phyloP scores from a whole-genome alignment of 2,329 filamentous ascomycete genomes.

The Stachybotrys chlorohalonatus region DNA sequence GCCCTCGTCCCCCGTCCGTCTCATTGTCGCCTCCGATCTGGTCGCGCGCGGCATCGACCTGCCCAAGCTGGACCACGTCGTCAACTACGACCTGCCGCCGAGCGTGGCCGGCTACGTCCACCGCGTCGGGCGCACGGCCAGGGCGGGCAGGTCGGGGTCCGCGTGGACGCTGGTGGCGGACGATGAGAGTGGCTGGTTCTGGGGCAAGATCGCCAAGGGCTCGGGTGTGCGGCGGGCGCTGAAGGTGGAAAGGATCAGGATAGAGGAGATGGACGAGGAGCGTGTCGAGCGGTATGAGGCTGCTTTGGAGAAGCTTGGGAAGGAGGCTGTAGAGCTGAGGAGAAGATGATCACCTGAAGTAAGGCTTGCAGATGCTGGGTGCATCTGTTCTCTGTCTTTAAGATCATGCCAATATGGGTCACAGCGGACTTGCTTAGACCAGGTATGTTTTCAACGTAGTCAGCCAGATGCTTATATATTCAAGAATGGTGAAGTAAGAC shows the following conservation, averaged over 20 bases:
- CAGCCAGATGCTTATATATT: no score
- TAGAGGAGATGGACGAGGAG: slow-evolving; percentile 38
- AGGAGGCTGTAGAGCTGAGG: slow-evolving; percentile 39
- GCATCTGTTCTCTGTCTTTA: no score
- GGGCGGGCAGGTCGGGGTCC: slow-evolving; percentile 64
- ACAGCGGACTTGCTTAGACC: no score
- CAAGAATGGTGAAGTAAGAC: no score
- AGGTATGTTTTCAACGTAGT: no score
- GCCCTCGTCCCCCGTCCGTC: slow-evolving; percentile 55
- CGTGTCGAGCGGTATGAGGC: slow-evolving; percentile 39
- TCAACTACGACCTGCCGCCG: slow-evolving; percentile 88
- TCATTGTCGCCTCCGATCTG: slow-evolving; percentile 88
- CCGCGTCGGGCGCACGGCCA: slow-evolving; percentile 81
- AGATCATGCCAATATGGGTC: no score
- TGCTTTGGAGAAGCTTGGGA: slow-evolving; percentile 53
- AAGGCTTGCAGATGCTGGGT: no score
- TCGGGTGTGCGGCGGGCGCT: slow-evolving; percentile 34
- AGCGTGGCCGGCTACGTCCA: slow-evolving; percentile 81
- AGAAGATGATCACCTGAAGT: slow-evolving; percentile 10
- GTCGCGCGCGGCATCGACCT: slow-evolving; percentile 86
- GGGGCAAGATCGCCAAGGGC: slow-evolving; percentile 65
- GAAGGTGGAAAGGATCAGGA: slow-evolving; percentile 37
- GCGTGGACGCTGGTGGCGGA: slow-evolving; percentile 84
- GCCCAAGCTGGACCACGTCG: slow-evolving; percentile 66
- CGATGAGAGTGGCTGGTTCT: slow-evolving; percentile 85